These are phyloP conservation scores for Coemansia sp. DNA, from an alignment of 192 early-diverging fungal genomes.

Conservation along the genomic window DNA sequence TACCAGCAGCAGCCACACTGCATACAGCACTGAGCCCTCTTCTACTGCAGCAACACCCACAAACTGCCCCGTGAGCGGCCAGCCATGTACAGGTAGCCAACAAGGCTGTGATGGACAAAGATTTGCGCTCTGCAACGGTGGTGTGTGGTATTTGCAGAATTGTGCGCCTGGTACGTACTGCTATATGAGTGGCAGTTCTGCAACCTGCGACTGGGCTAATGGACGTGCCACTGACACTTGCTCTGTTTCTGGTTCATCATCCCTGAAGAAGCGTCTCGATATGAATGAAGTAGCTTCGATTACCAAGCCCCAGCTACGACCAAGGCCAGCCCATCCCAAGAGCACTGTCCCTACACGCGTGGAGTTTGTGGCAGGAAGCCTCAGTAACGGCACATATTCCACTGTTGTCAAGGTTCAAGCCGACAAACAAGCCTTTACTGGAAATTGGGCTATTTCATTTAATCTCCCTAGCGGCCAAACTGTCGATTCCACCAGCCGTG, in stretches of 20 bases:
- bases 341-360: constrained; percentile 46
- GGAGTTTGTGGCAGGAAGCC: constrained; percentile 41
- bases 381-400: constrained; percentile 34
- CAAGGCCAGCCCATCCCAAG: constrained; percentile 35
- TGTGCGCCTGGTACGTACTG: constrained; percentile 55
- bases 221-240: constrained; percentile 42
- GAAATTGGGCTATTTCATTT: constrained; percentile 50
- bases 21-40: constrained; percentile 13
- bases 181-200: constrained; percentile 27
- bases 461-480: constrained; percentile 41
- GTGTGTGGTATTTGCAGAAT: constrained; percentile 41
- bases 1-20: not conserved
- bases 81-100: constrained; percentile 35
- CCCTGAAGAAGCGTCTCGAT: constrained; percentile 34
- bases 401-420: constrained; percentile 51
- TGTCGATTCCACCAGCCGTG: constrained; percentile 41
- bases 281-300: constrained; percentile 27
- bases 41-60: constrained; percentile 19
- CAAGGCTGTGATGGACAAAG: constrained; percentile 49
- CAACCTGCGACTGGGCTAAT: constrained; percentile 48
- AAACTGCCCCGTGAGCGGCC: constrained; percentile 47
- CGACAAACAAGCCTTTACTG: constrained; percentile 37
- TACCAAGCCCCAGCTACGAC: constrained; percentile 28
- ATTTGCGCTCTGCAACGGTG: constrained; percentile 54
- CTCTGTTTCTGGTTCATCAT: constrained; percentile 25